These are phyloP conservation scores for Durusdinium trenchii DNA, from an alignment of 73 alveolate genomes.

Conservation along the genomic window DNA sequence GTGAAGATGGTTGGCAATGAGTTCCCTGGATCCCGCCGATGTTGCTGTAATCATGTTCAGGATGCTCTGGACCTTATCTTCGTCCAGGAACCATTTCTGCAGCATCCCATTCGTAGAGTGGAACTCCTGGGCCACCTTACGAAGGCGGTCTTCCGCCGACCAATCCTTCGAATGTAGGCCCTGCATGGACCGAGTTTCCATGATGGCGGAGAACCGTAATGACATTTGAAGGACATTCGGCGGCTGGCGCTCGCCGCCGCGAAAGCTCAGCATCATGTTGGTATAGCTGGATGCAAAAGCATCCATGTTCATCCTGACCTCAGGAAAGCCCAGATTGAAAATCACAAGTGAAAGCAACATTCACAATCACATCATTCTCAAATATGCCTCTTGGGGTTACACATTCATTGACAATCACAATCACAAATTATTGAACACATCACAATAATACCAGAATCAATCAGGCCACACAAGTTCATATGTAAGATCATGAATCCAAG, in stretches of 20 bases:
- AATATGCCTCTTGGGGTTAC: too few relatives aligned
- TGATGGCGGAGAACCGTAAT: neutral
- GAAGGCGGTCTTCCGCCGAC: neutral
- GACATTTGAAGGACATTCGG: neutral
- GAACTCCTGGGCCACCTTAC: neutral
- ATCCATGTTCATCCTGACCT: neutral
- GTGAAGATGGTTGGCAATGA: neutral
- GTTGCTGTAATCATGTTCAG: neutral
- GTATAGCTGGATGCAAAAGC: neutral
- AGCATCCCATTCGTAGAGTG: neutral
- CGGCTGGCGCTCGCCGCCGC: neutral
- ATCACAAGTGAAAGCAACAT: too few relatives aligned
- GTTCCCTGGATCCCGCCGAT: neutral
- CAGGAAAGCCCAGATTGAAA: too few relatives aligned
- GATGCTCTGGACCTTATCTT: neutral
- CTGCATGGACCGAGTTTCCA: neutral
- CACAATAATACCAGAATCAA: too few relatives aligned
- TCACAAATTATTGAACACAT: too few relatives aligned
- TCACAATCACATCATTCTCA: too few relatives aligned
- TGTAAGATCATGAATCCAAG: too few relatives aligned
- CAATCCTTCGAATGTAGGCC: neutral
- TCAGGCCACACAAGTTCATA: too few relatives aligned
- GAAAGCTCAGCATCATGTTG: neutral
- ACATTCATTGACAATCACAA: too few relatives aligned
- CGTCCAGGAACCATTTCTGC: neutral